These are phyloP conservation scores for Camellia sinensis DNA, from an alignment of 148 eudicot species.

Conservation along the genomic window DNA sequence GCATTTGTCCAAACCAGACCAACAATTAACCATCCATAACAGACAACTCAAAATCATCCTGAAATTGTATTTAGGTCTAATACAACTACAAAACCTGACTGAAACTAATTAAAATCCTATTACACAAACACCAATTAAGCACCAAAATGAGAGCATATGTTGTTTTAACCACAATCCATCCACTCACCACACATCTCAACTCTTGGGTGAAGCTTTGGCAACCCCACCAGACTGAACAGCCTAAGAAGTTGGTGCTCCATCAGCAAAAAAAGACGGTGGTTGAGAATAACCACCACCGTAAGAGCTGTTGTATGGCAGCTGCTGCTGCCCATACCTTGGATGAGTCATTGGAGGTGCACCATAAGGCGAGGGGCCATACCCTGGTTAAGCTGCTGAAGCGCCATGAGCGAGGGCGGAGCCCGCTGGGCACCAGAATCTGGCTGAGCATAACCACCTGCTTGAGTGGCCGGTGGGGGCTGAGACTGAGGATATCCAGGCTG, in stretches of 20 bases:
- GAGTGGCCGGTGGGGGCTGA: slow-evolving; percentile 33
- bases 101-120: slow-evolving; percentile 3
- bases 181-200: slow-evolving; percentile 17
- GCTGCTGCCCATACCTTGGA: slow-evolving; percentile 60
- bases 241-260: slow-evolving; percentile 46
- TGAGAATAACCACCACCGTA: slow-evolving; percentile 73
- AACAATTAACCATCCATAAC: neutral
- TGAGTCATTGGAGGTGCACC: slow-evolving; percentile 54
- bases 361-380: slow-evolving; percentile 55
- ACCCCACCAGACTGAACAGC: slow-evolving; percentile 45
- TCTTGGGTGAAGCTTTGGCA: slow-evolving; percentile 51
- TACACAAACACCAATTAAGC: neutral
- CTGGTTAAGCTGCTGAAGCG: slow-evolving; percentile 34
- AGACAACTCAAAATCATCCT: neutral
- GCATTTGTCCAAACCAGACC: neutral
- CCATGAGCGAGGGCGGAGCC: slow-evolving; percentile 36
- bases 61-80: neutral
- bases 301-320: slow-evolving; percentile 54
- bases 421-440: slow-evolving; percentile 28
- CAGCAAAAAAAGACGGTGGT: slow-evolving; percentile 60
- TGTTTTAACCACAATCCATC: neutral
- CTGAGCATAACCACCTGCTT: slow-evolving; percentile 37
- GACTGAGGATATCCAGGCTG: slow-evolving; percentile 61
- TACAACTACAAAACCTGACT: slow-evolving; percentile 1
- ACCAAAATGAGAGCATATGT: neutral